phyloP scores from a whole-genome alignment of 78 protist genomes.

The Guillardia theta region DNA sequence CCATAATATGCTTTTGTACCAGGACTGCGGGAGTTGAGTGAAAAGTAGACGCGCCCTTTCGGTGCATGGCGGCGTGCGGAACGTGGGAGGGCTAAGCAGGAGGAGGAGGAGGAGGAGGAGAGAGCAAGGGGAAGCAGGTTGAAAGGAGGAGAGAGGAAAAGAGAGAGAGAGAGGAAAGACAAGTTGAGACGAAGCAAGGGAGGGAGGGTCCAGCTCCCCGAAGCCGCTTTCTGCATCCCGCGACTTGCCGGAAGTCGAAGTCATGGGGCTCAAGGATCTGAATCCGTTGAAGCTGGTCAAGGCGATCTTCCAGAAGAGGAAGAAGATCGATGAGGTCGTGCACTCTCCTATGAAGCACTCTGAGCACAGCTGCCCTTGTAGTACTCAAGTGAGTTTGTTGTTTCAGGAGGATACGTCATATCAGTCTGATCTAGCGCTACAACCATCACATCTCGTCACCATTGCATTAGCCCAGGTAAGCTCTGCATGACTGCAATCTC shows the following conservation, averaged over 20 bases:
- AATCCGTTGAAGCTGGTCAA: no score
- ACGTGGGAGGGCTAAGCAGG: not conserved
- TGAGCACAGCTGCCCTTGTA: not conserved
- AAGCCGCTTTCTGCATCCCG: no score
- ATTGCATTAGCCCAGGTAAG: not conserved
- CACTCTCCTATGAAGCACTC: not conserved
- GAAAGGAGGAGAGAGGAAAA: not conserved
- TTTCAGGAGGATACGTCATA: not conserved
- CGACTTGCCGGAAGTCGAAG: no score
- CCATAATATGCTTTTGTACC: no score
- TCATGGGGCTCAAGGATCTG: no score
- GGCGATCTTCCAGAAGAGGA: not conserved
- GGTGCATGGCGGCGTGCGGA: no score
- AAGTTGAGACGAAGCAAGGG: not conserved
- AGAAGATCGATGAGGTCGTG: not conserved
- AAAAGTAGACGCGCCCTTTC: no score
- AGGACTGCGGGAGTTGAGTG: no score
- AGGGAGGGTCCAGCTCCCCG: no score
- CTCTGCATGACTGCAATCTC: no score
- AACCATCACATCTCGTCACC: not conserved
- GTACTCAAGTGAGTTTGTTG: not conserved
- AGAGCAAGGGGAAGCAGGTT: not conserved
- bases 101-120: not conserved
- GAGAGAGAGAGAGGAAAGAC: not conserved
- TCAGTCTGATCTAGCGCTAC: not conserved